Evolutionary conservation across 768 basidiomycete genomes (phyloP), one percentile per base, ranked within the genome.

Genomic region (Xerocomellus amylosporus): DNA sequence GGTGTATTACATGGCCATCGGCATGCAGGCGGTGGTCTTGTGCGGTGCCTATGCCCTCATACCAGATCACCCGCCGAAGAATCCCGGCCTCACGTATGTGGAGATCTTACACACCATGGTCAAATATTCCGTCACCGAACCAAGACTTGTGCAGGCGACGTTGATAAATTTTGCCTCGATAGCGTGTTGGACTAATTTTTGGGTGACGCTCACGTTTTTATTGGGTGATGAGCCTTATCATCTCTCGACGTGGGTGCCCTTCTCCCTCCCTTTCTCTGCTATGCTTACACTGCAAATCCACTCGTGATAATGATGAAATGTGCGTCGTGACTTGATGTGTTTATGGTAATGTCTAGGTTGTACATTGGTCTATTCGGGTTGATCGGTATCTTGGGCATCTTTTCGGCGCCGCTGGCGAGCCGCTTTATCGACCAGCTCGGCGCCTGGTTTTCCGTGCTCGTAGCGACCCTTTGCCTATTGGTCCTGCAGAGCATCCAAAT

Each of bases 321-420:
- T 41, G 24, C 4, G 19, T 0, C 5, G 15, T 22, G 28, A 22
- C 15, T 15, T 59, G 36, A 58, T 36, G 20, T 17, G 4, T n/a
- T 48, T 20, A 9, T 42, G 19, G 19, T 41, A 13, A 33, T 12
- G 26, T 44, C 13, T 48, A 55, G 62, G 24, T 63, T 64, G 49
- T 69, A 70, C 28, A 79, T 79, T 39, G 79, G 79, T 43, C 60
- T 81, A 5, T 77, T 81, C 49, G 79, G 78, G 14, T 69, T 81
- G 8, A 64, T 80, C 19, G 79, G 79, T 13, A 64, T 79, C 22
- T 58, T 65, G 53, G 79, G 74, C 28, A 68, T 77, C 45, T 53
- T 63, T 20, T 60, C 58, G 2, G 71, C 61, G 1, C 71, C 69
- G 10, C 41, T 65, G 40, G 65, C 64, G 1, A 68, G 69, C 12